Conservation (phyloP, 345 rosid species). For the Excoecaria cochinchinensis region DNA sequence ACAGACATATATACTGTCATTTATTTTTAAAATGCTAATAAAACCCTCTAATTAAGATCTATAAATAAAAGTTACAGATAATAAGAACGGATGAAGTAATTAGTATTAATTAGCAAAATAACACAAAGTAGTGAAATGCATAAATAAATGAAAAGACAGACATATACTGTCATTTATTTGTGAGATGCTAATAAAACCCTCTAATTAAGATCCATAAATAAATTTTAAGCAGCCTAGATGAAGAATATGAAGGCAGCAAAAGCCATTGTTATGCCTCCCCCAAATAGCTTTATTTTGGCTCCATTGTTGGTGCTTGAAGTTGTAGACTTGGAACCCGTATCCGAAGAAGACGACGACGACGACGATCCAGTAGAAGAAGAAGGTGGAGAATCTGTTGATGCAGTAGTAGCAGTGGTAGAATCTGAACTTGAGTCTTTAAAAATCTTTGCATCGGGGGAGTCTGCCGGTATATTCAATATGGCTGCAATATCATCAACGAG, state of each 20-base stretch:
- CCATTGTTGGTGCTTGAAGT: slow-evolving; percentile 31
- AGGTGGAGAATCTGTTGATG: slow-evolving; percentile 25
- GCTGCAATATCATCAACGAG: slow-evolving; percentile 11
- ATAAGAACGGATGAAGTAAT: no score
- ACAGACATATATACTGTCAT: no score
- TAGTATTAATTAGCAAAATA: not conserved
- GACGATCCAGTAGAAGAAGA: slow-evolving; percentile 15
- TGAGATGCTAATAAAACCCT: not conserved
- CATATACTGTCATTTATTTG: not conserved
- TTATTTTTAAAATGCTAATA: no score
- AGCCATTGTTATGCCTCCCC: slow-evolving; percentile 6
- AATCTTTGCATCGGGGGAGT: slow-evolving; percentile 45
- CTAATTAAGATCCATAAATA: no score
- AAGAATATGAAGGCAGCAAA: slow-evolving; percentile 9
- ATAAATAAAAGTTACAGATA: no score
- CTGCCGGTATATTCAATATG: slow-evolving; percentile 37
- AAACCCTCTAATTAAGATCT: no score
- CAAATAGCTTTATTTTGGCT: slow-evolving; percentile 5
- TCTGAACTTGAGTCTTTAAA: slow-evolving; percentile 35
- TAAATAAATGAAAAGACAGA: not conserved
- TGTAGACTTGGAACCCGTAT: slow-evolving; percentile 22
- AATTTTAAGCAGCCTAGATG: not conserved
- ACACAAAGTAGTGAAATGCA: not conserved
- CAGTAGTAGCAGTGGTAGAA: slow-evolving; percentile 10
- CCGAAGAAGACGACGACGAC: not conserved